A percentile compares a stretch with the other conserved stretches of the same genome.
Evolutionary conservation across 2,329 filamentous ascomycete species (phyloP).

Genomic region (Parascedosporium putredinis): DNA sequence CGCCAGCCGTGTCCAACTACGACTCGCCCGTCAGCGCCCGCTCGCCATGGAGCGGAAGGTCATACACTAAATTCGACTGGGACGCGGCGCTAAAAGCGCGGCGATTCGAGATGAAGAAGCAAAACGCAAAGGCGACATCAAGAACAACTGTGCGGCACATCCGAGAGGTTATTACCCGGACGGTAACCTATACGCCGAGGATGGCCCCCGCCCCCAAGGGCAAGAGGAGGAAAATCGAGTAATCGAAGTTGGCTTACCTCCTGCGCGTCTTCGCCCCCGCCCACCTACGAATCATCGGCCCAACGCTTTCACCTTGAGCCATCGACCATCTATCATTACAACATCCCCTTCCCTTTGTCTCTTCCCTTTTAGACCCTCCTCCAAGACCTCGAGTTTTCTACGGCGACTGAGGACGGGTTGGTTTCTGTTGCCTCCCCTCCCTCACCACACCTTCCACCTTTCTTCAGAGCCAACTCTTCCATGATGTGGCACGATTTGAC

Average conservation of each 20-base stretch:
- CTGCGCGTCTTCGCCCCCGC: too few relatives aligned
- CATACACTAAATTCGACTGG: constrained; percentile 69
- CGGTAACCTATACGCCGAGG: constrained; percentile 78
- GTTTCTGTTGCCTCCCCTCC: not conserved
- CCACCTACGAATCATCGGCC: not conserved
- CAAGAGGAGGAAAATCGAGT: constrained; percentile 69
- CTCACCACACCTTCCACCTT: too few relatives aligned
- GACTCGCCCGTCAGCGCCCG: constrained; percentile 64
- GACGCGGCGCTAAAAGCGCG: constrained; percentile 58
- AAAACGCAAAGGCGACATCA: constrained; percentile 24
- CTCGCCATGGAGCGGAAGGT: constrained; percentile 65
- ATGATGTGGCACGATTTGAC: constrained; percentile 3
- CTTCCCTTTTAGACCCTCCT: constrained; percentile 2
- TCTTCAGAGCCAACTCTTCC: not conserved
- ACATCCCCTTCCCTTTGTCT: not conserved
- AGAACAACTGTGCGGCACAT: constrained; percentile 60
- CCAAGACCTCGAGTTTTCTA: not conserved
- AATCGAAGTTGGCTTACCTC: constrained; percentile 8
- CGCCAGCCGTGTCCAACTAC: constrained; percentile 53
- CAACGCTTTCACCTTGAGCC: not conserved
- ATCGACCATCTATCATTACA: not conserved
- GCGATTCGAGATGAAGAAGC: constrained; percentile 48
- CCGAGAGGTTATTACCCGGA: constrained; percentile 85
- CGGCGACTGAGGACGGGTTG: not conserved
- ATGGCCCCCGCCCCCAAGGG: constrained; percentile 87